A percentile compares a stretch with the other conserved stretches of the same genome.
phyloP scores from a whole-genome alignment of 768 basidiomycete species.

The Mycena galericulata region DNA sequence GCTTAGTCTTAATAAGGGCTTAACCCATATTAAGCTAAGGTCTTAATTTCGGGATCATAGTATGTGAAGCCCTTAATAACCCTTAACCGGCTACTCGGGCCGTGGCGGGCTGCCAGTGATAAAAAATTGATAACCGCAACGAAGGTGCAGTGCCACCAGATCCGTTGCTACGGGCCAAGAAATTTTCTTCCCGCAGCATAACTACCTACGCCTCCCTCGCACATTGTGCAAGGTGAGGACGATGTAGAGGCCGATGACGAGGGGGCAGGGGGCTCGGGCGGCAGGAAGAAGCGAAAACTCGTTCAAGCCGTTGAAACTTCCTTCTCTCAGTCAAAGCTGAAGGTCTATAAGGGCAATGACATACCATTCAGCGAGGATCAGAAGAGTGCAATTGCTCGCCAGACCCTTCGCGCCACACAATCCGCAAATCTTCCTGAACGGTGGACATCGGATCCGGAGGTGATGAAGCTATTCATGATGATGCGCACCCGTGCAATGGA shows the following conservation, averaged over 20 bases:
- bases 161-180: not conserved
- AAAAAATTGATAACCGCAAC: no score
- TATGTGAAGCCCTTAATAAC: slow-evolving; percentile 8
- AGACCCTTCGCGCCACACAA: slow-evolving; percentile 27
- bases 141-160: not conserved
- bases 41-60: not conserved
- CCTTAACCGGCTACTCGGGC: slow-evolving; percentile 5
- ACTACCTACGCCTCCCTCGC: no score
- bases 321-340: slow-evolving; percentile 24
- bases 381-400: slow-evolving; percentile 14
- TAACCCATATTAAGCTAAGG: slow-evolving; percentile 7
- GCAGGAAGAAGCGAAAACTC: slow-evolving; percentile 26
- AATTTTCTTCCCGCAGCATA: not conserved
- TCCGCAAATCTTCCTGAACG: slow-evolving; percentile 28
- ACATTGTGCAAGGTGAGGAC: not conserved
- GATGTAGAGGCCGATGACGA: slow-evolving; percentile 30
- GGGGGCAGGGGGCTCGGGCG: slow-evolving; percentile 7
- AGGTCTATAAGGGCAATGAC: slow-evolving; percentile 28
- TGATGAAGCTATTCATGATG: slow-evolving; percentile 34
- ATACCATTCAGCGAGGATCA: slow-evolving; percentile 31
- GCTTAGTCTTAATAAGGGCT: not conserved
- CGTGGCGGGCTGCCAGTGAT: no score
- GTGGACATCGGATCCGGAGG: slow-evolving; percentile 23
- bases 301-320: slow-evolving; percentile 4
- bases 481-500: slow-evolving; percentile 19